phyloP scores from a whole-genome alignment of 2,329 filamentous ascomycete genomes.

The Waltergamsia citrina region DNA sequence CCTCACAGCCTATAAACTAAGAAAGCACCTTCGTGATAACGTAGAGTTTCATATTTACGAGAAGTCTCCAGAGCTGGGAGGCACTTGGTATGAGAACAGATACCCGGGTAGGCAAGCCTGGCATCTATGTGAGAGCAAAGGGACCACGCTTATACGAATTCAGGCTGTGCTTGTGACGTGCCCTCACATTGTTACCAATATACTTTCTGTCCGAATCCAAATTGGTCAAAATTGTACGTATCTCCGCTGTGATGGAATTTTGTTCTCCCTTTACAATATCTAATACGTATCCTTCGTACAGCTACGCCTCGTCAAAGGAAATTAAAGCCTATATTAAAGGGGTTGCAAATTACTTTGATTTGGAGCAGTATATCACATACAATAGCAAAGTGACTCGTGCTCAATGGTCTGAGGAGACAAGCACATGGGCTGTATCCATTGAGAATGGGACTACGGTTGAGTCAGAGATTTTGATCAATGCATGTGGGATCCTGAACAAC shows the following conservation, averaged over 20 bases:
- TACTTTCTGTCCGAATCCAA: slow-evolving; percentile 28
- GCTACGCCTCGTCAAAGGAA: slow-evolving; percentile 29
- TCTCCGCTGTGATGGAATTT: no score
- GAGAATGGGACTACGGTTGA: slow-evolving; percentile 17
- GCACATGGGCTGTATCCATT: slow-evolving; percentile 23
- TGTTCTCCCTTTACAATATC: no score
- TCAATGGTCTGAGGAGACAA: slow-evolving; percentile 22
- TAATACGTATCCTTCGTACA: no score
- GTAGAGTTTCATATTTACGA: slow-evolving; percentile 27
- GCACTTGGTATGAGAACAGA: slow-evolving; percentile 43
- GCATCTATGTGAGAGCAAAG: background rate
- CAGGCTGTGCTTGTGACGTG: slow-evolving; percentile 35
- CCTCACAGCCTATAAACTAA: slow-evolving; percentile 19
- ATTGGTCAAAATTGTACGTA: slow-evolving; percentile 21
- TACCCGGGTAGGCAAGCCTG: slow-evolving; percentile 24
- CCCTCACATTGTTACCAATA: slow-evolving; percentile 42
- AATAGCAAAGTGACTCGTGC: slow-evolving; percentile 16
- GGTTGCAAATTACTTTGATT: slow-evolving; percentile 25
- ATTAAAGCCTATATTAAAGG: slow-evolving; percentile 18
- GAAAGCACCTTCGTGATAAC: slow-evolving; percentile 43
- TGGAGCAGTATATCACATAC: slow-evolving; percentile 20
- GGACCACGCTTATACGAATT: background rate
- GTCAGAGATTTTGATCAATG: slow-evolving; percentile 12
- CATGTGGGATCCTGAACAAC: slow-evolving; percentile 9
- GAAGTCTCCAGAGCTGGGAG: slow-evolving; percentile 37